Evolutionary conservation across 257 asterid species (phyloP).

Genomic region (Nicotiana knightiana): DNA sequence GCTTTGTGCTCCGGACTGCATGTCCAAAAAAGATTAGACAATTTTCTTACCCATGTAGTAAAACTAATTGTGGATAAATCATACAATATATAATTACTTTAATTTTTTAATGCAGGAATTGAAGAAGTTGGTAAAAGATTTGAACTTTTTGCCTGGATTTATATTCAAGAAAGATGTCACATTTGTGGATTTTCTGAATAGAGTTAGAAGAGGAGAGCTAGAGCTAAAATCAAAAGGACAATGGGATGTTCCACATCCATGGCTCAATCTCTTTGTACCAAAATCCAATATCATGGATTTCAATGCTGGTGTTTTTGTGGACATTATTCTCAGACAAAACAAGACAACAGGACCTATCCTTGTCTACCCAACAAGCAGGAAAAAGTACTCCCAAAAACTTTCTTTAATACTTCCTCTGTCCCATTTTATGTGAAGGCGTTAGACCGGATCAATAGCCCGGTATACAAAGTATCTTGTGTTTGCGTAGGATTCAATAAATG

Average conservation of each 20-base stretch:
- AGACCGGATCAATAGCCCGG: too few species aligned
- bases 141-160: conserved; percentile 30
- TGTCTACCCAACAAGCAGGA: conserved; percentile 59
- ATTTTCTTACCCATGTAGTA: too few species aligned
- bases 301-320: conserved; percentile 45
- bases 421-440: too few species aligned
- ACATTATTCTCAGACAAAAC: conserved; percentile 47
- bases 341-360: conserved; percentile 51
- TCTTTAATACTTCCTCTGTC: too few species aligned
- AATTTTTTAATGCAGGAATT: conserved; percentile 30
- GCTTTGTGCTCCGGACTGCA: too few species aligned
- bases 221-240: conserved; percentile 26
- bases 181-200: conserved; percentile 39
- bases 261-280: conserved; percentile 76
- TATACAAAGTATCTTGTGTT: too few species aligned
- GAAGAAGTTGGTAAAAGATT: conserved; percentile 18
- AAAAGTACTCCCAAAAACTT: conserved; percentile 23
- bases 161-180: conserved; percentile 41
- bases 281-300: conserved; percentile 50
- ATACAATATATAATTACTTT: too few species aligned
- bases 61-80: too few species aligned
- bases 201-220: conserved; percentile 51
- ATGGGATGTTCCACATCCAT: conserved; percentile 60
- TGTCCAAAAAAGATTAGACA: too few species aligned
- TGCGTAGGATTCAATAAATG: accelerated